Evolutionary conservation across 352 stramenopile species (phyloP), one percentile per base, ranked within the genome.

Genomic region (Phytophthora tubulina): DNA sequence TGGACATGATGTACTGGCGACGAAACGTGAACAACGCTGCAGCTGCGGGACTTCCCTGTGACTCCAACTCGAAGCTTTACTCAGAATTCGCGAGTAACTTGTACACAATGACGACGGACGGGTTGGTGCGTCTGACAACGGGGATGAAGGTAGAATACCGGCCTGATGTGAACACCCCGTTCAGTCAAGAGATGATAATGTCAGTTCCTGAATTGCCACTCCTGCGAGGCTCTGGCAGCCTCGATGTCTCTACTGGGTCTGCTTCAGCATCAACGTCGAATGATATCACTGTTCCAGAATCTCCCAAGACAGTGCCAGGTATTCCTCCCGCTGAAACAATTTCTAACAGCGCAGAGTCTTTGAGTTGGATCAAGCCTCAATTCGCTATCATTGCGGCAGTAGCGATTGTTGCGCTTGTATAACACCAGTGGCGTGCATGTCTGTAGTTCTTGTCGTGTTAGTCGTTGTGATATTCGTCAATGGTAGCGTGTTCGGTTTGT

Each of bases 61-160:
- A 91, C 60, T 67, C 63, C 33, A 66, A 76, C 21, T 91, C 82
- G 17, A 65, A 76, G 49, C 55, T 91, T 17, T 91, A 82, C 52
- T 63, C 57, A 10, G 72, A 86, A 58, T 89, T 73, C 45, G 69
- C 57, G 1, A 71, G 57, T 36, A 89, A 86, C 38, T 54, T 89
- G 32, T 63, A 71, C n/a, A 71, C 77, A 44, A 71, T 77, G 55
- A 79, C 64, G 2, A 79, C 59, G 36, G 84, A 86, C 36, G 82
- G 63, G 14, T 73, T 79, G 6, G 78, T 91, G 14, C 70, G 73
- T 14, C 57, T 91, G 8, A 65, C 68, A 7, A 27, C 54, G 1
- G 72, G 84, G n/a, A 62, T 88, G 56, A 86, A 75, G 41, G 77
- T 91, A 36, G 70, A 86, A 59, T 82, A 89, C 51, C 68, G 46